Conservation (phyloP, 768 basidiomycete genomes). For the Hericium rajendrae region DNA sequence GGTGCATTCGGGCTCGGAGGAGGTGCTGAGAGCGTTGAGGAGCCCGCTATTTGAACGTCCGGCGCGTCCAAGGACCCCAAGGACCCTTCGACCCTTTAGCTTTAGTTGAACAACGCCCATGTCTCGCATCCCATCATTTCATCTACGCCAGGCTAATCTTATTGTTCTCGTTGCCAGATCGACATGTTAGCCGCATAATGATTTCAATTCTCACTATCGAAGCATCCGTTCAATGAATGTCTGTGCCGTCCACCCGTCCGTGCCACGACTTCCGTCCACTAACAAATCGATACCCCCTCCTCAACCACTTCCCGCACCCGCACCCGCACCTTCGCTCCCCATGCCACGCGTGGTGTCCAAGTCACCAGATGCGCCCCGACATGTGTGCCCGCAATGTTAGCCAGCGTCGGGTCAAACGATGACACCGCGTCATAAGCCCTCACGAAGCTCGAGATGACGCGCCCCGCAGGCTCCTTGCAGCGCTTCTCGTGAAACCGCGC, state of each 20-base stretch:
- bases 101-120: too few relatives aligned
- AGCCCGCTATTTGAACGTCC: too few relatives aligned
- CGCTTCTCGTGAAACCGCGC: slow-evolving; percentile 36
- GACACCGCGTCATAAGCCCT: slow-evolving; percentile 29
- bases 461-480: slow-evolving; percentile 14
- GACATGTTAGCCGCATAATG: too few relatives aligned
- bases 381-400: slow-evolving; percentile 32
- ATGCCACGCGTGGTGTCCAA: slow-evolving; percentile 37
- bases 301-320: slow-evolving; percentile 40
- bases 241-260: too few relatives aligned
- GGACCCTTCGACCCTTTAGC: too few relatives aligned
- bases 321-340: slow-evolving; percentile 40
- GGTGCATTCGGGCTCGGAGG: neutral
- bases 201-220: too few relatives aligned
- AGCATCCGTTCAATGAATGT: too few relatives aligned
- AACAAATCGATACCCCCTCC: slow-evolving; percentile 41
- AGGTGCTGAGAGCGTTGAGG: too few relatives aligned
- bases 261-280: slow-evolving; percentile 7
- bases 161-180: too few relatives aligned
- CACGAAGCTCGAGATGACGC: slow-evolving; percentile 36
- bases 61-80: too few relatives aligned
- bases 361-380: slow-evolving; percentile 47
- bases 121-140: too few relatives aligned
- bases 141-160: too few relatives aligned
- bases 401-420: slow-evolving; percentile 19